Conservation (phyloP, 2,329 filamentous ascomycete species). For the Aulographum hederae region DNA sequence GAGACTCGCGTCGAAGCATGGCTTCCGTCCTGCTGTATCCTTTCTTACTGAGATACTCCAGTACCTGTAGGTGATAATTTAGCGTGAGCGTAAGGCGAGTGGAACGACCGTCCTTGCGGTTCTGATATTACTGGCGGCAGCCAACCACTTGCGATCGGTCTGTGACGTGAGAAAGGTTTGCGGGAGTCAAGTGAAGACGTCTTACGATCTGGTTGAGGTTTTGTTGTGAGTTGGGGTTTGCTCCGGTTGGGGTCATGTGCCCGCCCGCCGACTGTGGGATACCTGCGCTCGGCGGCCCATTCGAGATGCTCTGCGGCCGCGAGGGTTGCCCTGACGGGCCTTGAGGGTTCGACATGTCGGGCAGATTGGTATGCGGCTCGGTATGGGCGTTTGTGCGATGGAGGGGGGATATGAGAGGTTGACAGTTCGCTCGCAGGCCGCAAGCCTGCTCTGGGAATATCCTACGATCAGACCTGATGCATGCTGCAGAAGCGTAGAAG, state of each 20-base stretch:
- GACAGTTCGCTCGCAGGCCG: neutral
- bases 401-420: constrained; percentile 5
- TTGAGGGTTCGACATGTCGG: too few relatives aligned
- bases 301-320: constrained; percentile 22
- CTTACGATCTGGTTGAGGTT: constrained; percentile 89
- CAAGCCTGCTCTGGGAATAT: neutral
- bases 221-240: constrained; percentile 46
- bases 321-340: constrained; percentile 13
- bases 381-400: constrained; percentile 20
- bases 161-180: neutral
- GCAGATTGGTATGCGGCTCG: too few relatives aligned
- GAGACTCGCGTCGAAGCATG: constrained; percentile 78
- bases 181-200: neutral
- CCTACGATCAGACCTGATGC: neutral
- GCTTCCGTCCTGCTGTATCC: constrained; percentile 88
- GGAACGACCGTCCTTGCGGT: constrained; percentile 2
- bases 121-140: neutral
- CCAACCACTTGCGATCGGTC: neutral
- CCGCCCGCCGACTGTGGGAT: constrained; percentile 14
- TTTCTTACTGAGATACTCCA: constrained; percentile 90
- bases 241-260: constrained; percentile 30
- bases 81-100: constrained; percentile 1
- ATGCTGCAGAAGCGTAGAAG: neutral
- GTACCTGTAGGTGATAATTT: constrained; percentile 37
- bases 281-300: constrained; percentile 21